Base-by-base conservation (phyloP, 2,329 filamentous ascomycete genomes). In the Stagonosporopsis vannaccii region DNA sequence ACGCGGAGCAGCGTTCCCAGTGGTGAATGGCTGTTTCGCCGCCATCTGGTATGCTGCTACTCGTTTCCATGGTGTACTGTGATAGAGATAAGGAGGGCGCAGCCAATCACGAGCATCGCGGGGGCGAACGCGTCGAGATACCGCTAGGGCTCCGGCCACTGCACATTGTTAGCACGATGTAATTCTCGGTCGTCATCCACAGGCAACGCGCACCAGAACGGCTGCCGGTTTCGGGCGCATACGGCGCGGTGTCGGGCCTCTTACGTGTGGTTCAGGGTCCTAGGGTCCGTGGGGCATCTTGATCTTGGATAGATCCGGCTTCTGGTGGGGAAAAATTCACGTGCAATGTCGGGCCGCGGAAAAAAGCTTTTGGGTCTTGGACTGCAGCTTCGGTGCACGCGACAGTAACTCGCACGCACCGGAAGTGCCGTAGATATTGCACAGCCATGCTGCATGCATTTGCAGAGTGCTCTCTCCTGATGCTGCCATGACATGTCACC, bases 1-100 rank as follows among this genome's bases (percentile, higher is more conserved):
- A 50, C 81, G 96, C 92, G 45, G 92, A 89, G 62, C 85, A 75
- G 87, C 84, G 44, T 92, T 65, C 58, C 61, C 58, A 71, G 64
- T 72, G 70, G 71, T 62, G 65, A 57, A 64, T 61, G 53, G 66
- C 43, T 51, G 45, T 47, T 36, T 52, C 55, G 57, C 49, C 43
- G 60, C 60, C 51, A 56, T 60, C 41, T 61, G 58, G 63, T 64
- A 59, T 66, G 53, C 54, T 58, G 58, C 61, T 60, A 67, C 68
- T 62, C 65, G 68, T 70, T 60, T 70, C 67, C 61, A 62, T 75
- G 66, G 68, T 74, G 70, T 74, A 65, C 60, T 55, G 39, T 62
- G 45, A 58, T 50, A 65, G 66, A 72, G 72, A 75, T 75, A 75
- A 75, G 71, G 62, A 57, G 32, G 4, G 42, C 32, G 35, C 48